These are phyloP conservation scores for Aspergillus oerlinghausenensis DNA, from an alignment of 2,329 filamentous ascomycete genomes.

Conservation along the genomic window DNA sequence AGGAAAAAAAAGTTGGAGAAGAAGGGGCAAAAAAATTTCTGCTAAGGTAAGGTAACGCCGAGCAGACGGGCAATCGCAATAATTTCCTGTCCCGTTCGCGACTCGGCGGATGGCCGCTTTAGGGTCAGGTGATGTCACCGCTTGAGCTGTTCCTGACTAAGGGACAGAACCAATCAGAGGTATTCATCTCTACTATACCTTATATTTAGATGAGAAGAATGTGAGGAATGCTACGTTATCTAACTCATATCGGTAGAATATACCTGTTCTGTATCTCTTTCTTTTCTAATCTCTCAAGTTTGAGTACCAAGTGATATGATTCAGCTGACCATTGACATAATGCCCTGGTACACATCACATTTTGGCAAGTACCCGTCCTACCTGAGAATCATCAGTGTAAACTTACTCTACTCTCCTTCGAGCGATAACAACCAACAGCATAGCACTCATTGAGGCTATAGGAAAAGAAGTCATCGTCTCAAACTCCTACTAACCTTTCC, in stretches of 20 bases:
- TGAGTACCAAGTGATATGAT: background rate
- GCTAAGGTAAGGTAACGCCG: background rate
- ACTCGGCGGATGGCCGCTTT: constrained; percentile 24
- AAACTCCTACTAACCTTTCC: too few species aligned
- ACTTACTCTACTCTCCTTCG: background rate
- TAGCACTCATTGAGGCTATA: background rate
- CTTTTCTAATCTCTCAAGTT: background rate
- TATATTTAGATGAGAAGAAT: too few species aligned
- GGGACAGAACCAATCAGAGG: background rate
- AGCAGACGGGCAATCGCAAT: background rate
- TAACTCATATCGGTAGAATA: background rate
- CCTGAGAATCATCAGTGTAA: background rate
- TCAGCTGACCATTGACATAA: background rate
- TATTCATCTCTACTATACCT: background rate
- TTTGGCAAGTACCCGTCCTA: background rate
- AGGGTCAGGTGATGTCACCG: background rate
- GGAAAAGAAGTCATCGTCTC: too few species aligned
- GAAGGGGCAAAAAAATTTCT: background rate
- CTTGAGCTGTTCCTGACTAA: constrained; percentile 2
- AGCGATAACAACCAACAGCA: background rate
- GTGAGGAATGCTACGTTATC: background rate
- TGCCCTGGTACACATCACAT: background rate
- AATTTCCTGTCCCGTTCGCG: background rate
- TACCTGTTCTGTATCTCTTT: too few species aligned
- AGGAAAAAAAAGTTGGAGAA: background rate